Percentiles rank a stretch among this genome's conserved stretches.
phyloP scores from a whole-genome alignment of 352 stramenopile genomes.

The Globisporangium acanthophoron region DNA sequence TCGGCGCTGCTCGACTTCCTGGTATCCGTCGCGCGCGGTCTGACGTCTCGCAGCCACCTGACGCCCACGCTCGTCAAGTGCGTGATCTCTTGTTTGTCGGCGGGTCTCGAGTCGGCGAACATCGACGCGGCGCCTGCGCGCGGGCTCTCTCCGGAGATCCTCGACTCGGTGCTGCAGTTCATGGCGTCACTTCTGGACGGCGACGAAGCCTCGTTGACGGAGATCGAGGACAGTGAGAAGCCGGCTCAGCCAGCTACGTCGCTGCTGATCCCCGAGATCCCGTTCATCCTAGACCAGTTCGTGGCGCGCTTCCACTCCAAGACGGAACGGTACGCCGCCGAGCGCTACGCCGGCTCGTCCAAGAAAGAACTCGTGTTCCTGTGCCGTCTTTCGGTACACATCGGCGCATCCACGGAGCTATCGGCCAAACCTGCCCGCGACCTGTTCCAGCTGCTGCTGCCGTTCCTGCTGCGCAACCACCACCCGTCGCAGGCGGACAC shows the following conservation, averaged over 20 bases:
- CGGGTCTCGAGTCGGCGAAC: constrained; percentile 31
- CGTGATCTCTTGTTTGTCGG: constrained; percentile 65
- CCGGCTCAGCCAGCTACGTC: background rate
- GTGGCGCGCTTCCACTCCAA: constrained; percentile 79
- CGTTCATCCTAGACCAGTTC: constrained; percentile 77
- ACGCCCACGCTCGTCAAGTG: constrained; percentile 29
- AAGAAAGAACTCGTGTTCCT: constrained; percentile 78
- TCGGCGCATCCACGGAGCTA: constrained; percentile 23
- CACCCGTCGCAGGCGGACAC: constrained; percentile 66
- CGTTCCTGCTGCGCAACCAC: constrained; percentile 82
- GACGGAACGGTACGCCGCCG: constrained; percentile 62
- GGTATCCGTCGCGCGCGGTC: constrained; percentile 46
- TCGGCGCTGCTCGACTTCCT: constrained; percentile 78
- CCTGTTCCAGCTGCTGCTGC: constrained; percentile 81
- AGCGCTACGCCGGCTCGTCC: constrained; percentile 76
- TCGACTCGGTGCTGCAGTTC: constrained; percentile 71
- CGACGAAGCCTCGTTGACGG: constrained; percentile 36
- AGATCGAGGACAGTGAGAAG: constrained; percentile 14
- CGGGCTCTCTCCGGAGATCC: constrained; percentile 59
- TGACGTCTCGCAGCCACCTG: constrained; percentile 32
- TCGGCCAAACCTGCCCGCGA: constrained; percentile 42
- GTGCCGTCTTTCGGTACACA: constrained; percentile 65
- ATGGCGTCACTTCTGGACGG: constrained; percentile 74
- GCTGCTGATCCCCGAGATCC: constrained; percentile 67
- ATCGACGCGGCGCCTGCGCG: constrained; percentile 20